A percentile compares a stretch with the other conserved stretches of the same genome.
Conservation (phyloP, 768 basidiomycete genomes). For the Rhodosporidiobolus odoratus region DNA sequence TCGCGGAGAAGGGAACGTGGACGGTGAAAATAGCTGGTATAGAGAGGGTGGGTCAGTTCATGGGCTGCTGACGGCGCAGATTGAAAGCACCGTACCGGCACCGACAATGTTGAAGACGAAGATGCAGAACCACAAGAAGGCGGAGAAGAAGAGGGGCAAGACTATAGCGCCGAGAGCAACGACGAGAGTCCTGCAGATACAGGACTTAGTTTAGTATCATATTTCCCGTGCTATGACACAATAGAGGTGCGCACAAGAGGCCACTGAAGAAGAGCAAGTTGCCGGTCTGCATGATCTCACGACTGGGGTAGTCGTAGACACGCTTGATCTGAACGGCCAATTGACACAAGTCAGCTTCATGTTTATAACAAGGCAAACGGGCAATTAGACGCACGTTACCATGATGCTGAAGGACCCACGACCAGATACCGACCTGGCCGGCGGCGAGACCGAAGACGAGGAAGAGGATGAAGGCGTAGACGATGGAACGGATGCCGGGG, state of each 20-base stretch:
- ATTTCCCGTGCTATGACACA: too few relatives aligned
- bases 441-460: background rate
- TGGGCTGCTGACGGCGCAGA: too few relatives aligned
- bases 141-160: conserved; percentile 20
- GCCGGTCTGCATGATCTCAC: background rate
- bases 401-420: background rate
- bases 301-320: background rate
- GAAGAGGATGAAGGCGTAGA: background rate
- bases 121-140: conserved; percentile 18
- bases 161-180: conserved; percentile 1
- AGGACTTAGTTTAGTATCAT: background rate
- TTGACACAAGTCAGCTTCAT: background rate
- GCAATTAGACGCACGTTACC: background rate
- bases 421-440: background rate
- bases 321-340: background rate
- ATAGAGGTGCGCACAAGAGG: background rate
- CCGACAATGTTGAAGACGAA: background rate
- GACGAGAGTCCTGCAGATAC: background rate
- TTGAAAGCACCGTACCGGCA: too few relatives aligned
- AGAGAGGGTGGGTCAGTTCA: background rate
- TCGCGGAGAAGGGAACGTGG: conserved; percentile 14
- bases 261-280: background rate
- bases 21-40: conserved; percentile 6
- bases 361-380: background rate
- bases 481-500: background rate